phyloP scores from a whole-genome alignment of 495 filamentous ascomycete species.

The Tuber calosporum region DNA sequence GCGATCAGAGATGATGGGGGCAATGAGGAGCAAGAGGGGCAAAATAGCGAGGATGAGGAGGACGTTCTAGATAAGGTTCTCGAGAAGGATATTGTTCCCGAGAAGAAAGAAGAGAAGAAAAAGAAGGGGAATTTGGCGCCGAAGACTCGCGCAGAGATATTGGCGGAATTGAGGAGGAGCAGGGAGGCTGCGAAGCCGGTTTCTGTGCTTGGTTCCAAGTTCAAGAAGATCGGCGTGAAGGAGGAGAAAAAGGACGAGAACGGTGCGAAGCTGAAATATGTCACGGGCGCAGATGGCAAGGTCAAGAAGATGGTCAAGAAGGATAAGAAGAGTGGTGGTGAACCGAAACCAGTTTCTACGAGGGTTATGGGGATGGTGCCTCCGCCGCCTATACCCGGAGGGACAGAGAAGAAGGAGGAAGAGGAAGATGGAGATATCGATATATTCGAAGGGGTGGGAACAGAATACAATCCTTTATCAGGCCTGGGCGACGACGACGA shows the following conservation, averaged over 20 bases:
- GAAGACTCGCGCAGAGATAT: constrained; percentile 58
- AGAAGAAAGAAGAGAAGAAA: constrained; percentile 58
- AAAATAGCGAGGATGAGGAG: constrained; percentile 52
- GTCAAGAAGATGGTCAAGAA: constrained; percentile 75
- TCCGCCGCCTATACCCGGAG: constrained; percentile 49
- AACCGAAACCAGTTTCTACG: constrained; percentile 44
- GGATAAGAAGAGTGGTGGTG: constrained; percentile 43
- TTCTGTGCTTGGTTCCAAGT: constrained; percentile 59
- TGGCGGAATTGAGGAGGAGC: constrained; percentile 57
- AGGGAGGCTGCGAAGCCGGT: constrained; percentile 47
- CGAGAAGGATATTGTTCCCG: constrained; percentile 53
- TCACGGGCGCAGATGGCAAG: constrained; percentile 77
- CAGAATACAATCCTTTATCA: constrained; percentile 81
- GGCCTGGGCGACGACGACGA: constrained; percentile 57
- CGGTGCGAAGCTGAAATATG: constrained; percentile 75
- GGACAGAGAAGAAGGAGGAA: constrained; percentile 49
- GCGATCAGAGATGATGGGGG: constrained; percentile 38
- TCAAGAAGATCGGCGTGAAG: constrained; percentile 66
- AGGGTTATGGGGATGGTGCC: constrained; percentile 52
- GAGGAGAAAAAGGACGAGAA: constrained; percentile 54
- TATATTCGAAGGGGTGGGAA: constrained; percentile 83
- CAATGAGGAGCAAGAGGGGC: constrained; percentile 32
- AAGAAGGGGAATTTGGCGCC: constrained; percentile 70
- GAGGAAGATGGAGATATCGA: constrained; percentile 58
- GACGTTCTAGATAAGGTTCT: constrained; percentile 71